Conservation (phyloP, 805 yeast genomes). For the Debaryomyces hansenii region DNA sequence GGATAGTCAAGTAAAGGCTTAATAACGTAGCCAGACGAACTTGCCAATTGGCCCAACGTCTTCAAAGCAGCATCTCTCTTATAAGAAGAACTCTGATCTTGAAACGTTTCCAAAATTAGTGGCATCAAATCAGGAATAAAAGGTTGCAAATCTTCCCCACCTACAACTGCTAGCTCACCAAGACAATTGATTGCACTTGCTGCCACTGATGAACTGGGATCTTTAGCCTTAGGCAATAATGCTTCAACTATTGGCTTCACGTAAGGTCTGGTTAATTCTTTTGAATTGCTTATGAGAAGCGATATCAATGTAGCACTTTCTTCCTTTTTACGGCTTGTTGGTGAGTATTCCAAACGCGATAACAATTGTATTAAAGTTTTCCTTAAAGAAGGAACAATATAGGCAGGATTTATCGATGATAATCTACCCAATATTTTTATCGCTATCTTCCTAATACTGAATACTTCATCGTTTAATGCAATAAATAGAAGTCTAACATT, state of each 20-base stretch:
- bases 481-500: slow-evolving; percentile 82
- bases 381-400: slow-evolving; percentile 88
- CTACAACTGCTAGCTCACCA: slow-evolving; percentile 86
- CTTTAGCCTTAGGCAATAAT: slow-evolving; percentile 71
- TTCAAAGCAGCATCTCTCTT: slow-evolving; percentile 88
- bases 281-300: slow-evolving; percentile 72
- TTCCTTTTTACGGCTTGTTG: slow-evolving; percentile 72
- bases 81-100: slow-evolving; percentile 85
- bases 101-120: slow-evolving; percentile 78
- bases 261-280: slow-evolving; percentile 84
- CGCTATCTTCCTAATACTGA: slow-evolving; percentile 77
- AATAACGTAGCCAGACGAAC: slow-evolving; percentile 92
- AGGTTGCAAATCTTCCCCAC: slow-evolving; percentile 78
- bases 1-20: slow-evolving; percentile 93
- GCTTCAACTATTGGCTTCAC: slow-evolving; percentile 89
- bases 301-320: slow-evolving; percentile 80
- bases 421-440: slow-evolving; percentile 80
- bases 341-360: slow-evolving; percentile 82
- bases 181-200: slow-evolving; percentile 81
- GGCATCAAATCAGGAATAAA: slow-evolving; percentile 83
- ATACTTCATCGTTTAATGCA: slow-evolving; percentile 88
- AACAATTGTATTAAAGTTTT: slow-evolving; percentile 82
- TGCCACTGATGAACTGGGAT: slow-evolving; percentile 76
- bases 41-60: slow-evolving; percentile 83
- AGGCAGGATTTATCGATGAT: slow-evolving; percentile 88